Conservation (phyloP, 2,329 filamentous ascomycete species). For the Hirsutella minnesotensis region DNA sequence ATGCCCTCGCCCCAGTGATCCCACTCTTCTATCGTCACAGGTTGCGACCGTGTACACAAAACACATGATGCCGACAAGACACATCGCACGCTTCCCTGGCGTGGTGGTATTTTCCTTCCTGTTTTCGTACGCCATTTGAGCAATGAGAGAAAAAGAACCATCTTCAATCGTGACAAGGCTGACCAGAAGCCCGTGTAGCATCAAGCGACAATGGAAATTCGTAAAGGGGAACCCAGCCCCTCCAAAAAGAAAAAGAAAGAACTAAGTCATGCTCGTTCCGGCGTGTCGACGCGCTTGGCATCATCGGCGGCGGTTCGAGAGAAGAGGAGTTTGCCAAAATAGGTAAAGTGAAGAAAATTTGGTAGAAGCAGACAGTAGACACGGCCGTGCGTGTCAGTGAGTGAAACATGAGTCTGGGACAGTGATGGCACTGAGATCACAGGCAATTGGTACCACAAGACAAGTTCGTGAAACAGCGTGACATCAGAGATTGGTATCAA, state of each 20-base stretch:
- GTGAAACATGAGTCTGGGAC: too few relatives aligned
- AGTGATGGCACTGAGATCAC: too few relatives aligned
- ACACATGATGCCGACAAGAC: not conserved
- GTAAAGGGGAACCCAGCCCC: not conserved
- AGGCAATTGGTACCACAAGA: too few relatives aligned
- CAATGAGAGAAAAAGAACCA: constrained; percentile 5
- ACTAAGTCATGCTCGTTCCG: not conserved
- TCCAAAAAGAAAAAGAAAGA: not conserved
- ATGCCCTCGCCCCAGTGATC: not conserved
- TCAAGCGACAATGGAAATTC: not conserved
- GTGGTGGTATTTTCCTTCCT: constrained; percentile 3
- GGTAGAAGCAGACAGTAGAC: too few relatives aligned
- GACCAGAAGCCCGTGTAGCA: not conserved
- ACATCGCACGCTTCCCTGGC: not conserved
- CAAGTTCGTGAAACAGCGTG: too few relatives aligned
- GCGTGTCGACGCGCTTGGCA: not conserved
- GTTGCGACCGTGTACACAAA: not conserved
- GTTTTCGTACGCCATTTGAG: constrained; percentile 5
- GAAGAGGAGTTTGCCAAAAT: not conserved
- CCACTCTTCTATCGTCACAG: not conserved
- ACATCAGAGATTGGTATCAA: constrained; percentile 24
- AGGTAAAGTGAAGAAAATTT: not conserved
- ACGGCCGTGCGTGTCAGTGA: too few relatives aligned
- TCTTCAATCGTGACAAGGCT: not conserved
- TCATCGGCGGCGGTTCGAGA: not conserved